These are phyloP conservation scores for Lodderomyces pseudojiufengensis DNA, from an alignment of 1,139 yeast species.

Conservation along the genomic window DNA sequence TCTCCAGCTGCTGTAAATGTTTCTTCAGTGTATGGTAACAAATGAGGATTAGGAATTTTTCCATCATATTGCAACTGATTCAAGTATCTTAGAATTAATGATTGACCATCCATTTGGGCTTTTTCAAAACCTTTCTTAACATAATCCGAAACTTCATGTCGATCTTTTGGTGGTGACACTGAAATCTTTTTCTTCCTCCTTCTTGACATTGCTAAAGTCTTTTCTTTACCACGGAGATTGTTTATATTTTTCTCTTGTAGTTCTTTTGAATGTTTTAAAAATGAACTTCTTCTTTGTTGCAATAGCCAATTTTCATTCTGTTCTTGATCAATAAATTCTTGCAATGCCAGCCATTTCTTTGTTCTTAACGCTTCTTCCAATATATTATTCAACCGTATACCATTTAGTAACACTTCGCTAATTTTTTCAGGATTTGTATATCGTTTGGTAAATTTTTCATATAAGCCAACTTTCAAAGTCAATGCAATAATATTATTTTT, in stretches of 20 bases:
- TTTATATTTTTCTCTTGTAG: slow-evolving; percentile 4
- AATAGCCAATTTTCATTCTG: slow-evolving; percentile 3
- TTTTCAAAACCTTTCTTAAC: neutral
- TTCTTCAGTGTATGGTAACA: slow-evolving; percentile 29
- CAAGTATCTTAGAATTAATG: slow-evolving; percentile 25
- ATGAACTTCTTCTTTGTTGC: slow-evolving; percentile 7
- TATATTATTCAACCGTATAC: slow-evolving; percentile 10
- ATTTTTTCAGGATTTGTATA: slow-evolving; percentile 3
- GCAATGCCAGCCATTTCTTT: slow-evolving; percentile 4
- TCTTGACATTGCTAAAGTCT: slow-evolving; percentile 1
- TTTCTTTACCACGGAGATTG: slow-evolving; percentile 9
- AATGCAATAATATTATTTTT: neutral
- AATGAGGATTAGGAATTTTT: slow-evolving; percentile 32
- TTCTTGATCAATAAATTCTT: slow-evolving; percentile 1
- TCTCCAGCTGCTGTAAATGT: slow-evolving; percentile 7
- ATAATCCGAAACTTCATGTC: slow-evolving; percentile 8
- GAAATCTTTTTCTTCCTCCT: neutral
- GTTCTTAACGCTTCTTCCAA: slow-evolving; percentile 1
- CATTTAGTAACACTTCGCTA: slow-evolving; percentile 8
- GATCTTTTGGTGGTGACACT: neutral
- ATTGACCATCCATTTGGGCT: slow-evolving; percentile 9
- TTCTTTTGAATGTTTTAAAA: slow-evolving; percentile 5
- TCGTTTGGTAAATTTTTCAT: slow-evolving; percentile 12
- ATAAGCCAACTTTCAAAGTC: slow-evolving; percentile 3
- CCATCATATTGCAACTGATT: slow-evolving; percentile 25